phyloP scores from a whole-genome alignment of 148 eudicot genomes.

The Heliamphora exappendiculata region DNA sequence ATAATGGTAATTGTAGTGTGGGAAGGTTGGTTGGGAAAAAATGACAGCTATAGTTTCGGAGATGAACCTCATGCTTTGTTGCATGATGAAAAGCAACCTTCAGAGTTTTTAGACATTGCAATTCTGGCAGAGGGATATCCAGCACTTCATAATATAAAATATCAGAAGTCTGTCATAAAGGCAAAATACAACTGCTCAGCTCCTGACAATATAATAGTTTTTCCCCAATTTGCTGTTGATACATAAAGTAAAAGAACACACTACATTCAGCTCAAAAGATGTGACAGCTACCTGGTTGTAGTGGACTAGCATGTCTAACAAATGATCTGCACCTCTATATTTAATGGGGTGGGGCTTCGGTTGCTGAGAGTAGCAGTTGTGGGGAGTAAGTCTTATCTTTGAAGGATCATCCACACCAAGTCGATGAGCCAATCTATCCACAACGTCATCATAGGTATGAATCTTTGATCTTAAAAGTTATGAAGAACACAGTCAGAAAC shows the following conservation, averaged over 20 bases:
- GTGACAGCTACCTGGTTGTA: constrained; percentile 22
- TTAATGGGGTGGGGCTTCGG: constrained; percentile 30
- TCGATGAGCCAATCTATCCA: constrained; percentile 21
- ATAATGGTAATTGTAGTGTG: too few relatives aligned
- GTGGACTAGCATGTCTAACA: constrained; percentile 27
- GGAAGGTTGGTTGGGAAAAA: too few relatives aligned
- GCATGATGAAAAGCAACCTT: constrained; percentile 59
- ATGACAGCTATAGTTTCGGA: neutral
- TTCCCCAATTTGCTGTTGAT: too few relatives aligned
- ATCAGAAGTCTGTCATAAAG: constrained; percentile 27
- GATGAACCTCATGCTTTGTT: constrained; percentile 54
- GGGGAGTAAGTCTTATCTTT: constrained; percentile 24
- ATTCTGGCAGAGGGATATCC: constrained; percentile 49
- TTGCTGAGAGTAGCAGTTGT: constrained; percentile 26
- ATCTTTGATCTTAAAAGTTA: constrained; percentile 21
- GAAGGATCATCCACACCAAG: constrained; percentile 27
- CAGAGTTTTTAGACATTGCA: constrained; percentile 48
- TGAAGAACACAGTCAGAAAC: neutral
- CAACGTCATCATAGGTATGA: constrained; percentile 25
- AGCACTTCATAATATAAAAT: constrained; percentile 41
- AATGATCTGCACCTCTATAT: constrained; percentile 25
- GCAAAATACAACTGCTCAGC: neutral
- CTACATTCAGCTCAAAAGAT: too few relatives aligned
- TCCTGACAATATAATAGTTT: too few relatives aligned
- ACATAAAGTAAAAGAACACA: too few relatives aligned